Percentiles rank a stretch among this genome's conserved stretches.
These are phyloP conservation scores for Harringtonia aguacate DNA, from an alignment of 2,329 filamentous ascomycete species.

Conservation along the genomic window DNA sequence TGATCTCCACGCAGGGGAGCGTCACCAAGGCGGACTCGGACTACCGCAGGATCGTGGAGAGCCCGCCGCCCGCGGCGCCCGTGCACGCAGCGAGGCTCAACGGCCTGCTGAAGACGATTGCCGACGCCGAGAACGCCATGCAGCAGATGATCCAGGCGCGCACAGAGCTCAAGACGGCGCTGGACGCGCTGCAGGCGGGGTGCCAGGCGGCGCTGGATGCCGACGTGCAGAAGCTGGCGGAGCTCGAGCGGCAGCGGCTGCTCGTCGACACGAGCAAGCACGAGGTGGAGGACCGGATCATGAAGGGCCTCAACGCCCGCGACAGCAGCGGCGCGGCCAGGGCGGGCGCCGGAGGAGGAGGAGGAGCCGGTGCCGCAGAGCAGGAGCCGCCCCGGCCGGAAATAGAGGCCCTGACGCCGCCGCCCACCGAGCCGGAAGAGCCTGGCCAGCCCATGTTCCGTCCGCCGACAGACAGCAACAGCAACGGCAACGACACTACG, in stretches of 20 bases:
- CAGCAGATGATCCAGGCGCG: slow-evolving; percentile 83
- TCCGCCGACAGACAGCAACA: background rate
- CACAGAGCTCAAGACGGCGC: slow-evolving; percentile 60
- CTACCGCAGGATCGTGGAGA: slow-evolving; percentile 60
- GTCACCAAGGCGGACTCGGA: slow-evolving; percentile 66
- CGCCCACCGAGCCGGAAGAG: slow-evolving; percentile 2
- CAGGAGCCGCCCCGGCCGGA: slow-evolving; percentile 64
- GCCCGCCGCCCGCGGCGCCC: slow-evolving; percentile 59
- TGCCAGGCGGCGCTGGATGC: slow-evolving; percentile 58
- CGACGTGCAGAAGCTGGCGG: slow-evolving; percentile 56
- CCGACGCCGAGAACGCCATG: slow-evolving; percentile 79
- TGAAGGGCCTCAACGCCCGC: slow-evolving; percentile 64
- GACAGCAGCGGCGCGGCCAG: slow-evolving; percentile 41
- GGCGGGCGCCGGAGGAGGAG: slow-evolving; percentile 34
- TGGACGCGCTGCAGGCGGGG: slow-evolving; percentile 71
- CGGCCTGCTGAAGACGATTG: slow-evolving; percentile 79
- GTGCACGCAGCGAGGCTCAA: slow-evolving; percentile 87
- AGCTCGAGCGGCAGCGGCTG: slow-evolving; percentile 54
- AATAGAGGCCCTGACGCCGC: slow-evolving; percentile 47
- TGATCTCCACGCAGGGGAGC: slow-evolving; percentile 54
- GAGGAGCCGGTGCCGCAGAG: slow-evolving; percentile 33
- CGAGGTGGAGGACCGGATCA: slow-evolving; percentile 83
- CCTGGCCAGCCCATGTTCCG: background rate
- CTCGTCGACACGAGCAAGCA: slow-evolving; percentile 74
- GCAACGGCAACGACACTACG: background rate